Base-by-base conservation (phyloP, 2,329 filamentous ascomycete species). In the Fusarium cyanostomum region DNA sequence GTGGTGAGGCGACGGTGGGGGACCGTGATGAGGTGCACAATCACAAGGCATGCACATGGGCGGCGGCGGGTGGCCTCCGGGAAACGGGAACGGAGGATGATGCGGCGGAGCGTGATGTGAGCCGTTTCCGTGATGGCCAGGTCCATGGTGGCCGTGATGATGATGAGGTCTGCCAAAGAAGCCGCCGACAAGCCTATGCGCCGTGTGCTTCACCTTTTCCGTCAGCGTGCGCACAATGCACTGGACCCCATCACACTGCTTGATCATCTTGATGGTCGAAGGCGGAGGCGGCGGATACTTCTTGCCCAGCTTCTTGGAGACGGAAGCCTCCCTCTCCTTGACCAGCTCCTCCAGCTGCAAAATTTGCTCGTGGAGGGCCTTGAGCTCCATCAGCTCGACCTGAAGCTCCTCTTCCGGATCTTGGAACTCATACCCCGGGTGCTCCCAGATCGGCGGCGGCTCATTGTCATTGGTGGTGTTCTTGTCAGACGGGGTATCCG, bases 341-440 rank as follows among this genome's bases (percentile, higher is more conserved):
- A 84, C 81, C 12, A 78, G 73, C 45, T 75, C 71, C 62, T 80
- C 72, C 35, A 84, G 73, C 48, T 79, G 75, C 27, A 71, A 64
- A 13, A 80, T 70, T 61, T 81, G 79, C 44, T 73, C 69, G 62
- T 75, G 77, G 59, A 84, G 75, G 39, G 74, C 73, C 38, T 80
- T 75, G 37, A 84, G 71, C 41, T 83, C 79, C 12, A 74, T 74
- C n/a, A 84, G 64, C 52, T 83, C 76, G 10, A 75, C 71, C 18
- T 81, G 75, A 3, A 82, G 62, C 37, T 74, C 72, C 43, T 69
- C 64, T n/a, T 73, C 70, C 11, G 56, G 46, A 13, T 66, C 62
- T 44, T 59, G 54, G 26, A 86, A 63, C 16, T 68, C 30, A 41
- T 48, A 49, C 11, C 35, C 44, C 13, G 52, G 42, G 31, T 37